Conservation (phyloP, 2,329 filamentous ascomycete genomes). For the Aciculosporium take region DNA sequence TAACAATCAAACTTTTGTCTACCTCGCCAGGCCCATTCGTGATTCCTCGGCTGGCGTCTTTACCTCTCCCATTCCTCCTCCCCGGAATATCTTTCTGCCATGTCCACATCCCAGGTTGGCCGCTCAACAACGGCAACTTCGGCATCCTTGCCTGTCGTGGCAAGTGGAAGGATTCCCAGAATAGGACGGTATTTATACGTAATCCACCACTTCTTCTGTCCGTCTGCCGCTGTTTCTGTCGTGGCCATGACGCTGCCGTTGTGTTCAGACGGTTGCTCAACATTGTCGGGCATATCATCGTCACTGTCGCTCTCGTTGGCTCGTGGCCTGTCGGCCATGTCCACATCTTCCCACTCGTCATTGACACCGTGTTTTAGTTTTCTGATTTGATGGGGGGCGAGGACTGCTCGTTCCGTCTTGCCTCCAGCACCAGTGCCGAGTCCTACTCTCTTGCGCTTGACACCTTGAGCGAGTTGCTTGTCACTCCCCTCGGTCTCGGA, state of each 20-base stretch:
- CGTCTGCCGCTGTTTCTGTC: slow-evolving; percentile 11
- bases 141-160: slow-evolving; percentile 27
- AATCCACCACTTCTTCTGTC: slow-evolving; percentile 47
- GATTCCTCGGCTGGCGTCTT: too few relatives aligned
- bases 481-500: slow-evolving; percentile 18
- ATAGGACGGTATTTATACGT: slow-evolving; percentile 94
- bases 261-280: slow-evolving; percentile 21
- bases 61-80: slow-evolving; percentile 37
- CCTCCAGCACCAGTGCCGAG: slow-evolving; percentile 37
- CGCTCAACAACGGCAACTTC: slow-evolving; percentile 85
- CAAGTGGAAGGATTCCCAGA: slow-evolving; percentile 49
- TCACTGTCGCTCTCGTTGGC: slow-evolving; percentile 22
- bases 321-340: slow-evolving; percentile 24
- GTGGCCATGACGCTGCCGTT: slow-evolving; percentile 8
- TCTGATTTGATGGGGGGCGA: slow-evolving; percentile 29
- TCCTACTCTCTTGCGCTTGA: slow-evolving; percentile 40
- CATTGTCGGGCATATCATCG: slow-evolving; percentile 22
- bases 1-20: background rate
- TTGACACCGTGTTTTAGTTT: slow-evolving; percentile 26
- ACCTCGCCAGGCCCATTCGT: too few relatives aligned
- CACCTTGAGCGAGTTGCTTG: slow-evolving; percentile 18
- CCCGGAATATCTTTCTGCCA: slow-evolving; percentile 56
- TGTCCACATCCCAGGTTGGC: slow-evolving; percentile 68
- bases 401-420: slow-evolving; percentile 32
- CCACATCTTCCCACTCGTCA: slow-evolving; percentile 25